Conservation (phyloP, 208 protist species). For the Crithidia thermophila region DNA sequence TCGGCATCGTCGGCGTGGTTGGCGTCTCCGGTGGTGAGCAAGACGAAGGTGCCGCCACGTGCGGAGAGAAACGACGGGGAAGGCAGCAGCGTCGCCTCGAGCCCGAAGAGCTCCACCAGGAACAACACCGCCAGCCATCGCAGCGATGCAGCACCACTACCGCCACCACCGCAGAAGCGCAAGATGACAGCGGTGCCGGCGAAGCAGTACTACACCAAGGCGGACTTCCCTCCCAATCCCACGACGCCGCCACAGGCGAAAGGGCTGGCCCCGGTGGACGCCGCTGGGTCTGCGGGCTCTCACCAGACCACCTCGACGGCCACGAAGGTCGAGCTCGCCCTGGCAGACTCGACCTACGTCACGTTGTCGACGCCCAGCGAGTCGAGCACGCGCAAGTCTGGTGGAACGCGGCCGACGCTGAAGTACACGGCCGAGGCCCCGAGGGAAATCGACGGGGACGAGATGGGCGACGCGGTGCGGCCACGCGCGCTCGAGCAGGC, state of each 20-base stretch:
- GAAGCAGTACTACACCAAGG: conserved; percentile 1
- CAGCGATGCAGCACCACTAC: too few species aligned
- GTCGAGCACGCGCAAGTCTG: conserved; percentile 2
- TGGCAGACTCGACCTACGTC: background rate
- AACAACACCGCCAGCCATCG: background rate
- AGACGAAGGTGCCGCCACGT: background rate
- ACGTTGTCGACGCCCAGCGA: conserved; percentile 13
- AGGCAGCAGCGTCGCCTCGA: conserved; percentile 1
- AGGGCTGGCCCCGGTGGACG: background rate
- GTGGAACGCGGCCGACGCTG: background rate
- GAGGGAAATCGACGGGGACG: conserved; percentile 2
- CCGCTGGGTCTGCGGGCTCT: background rate
- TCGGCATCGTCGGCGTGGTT: conserved; percentile 2
- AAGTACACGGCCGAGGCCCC: background rate
- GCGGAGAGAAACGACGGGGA: background rate
- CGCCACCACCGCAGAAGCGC: too few species aligned
- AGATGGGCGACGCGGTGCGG: conserved; percentile 3
- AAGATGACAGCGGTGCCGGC: too few species aligned
- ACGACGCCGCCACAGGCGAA: conserved; percentile 1
- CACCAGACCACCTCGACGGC: background rate
- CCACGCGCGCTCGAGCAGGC: background rate
- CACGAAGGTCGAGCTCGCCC: background rate
- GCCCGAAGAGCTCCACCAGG: background rate
- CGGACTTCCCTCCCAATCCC: conserved; percentile 5
- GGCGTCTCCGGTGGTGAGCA: background rate